Evolutionary conservation across 2,329 filamentous ascomycete genomes (phyloP).

Genomic region (Apiospora marii): DNA sequence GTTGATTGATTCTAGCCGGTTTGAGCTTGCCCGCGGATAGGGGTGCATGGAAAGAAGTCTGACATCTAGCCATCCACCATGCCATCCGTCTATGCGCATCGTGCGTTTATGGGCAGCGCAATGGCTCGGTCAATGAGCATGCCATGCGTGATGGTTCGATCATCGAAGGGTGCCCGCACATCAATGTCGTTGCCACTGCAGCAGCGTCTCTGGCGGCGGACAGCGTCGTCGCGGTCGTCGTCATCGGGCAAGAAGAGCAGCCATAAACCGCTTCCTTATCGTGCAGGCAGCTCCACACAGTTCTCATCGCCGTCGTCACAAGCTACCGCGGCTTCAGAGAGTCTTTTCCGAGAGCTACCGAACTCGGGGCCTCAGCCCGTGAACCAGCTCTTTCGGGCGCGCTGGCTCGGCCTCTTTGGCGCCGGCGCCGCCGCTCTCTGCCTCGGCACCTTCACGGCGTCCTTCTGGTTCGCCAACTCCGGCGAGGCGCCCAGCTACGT

Average conservation of each 20-base stretch:
- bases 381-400: slow-evolving; percentile 44
- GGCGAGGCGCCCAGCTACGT: slow-evolving; percentile 32
- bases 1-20: background rate
- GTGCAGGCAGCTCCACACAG: slow-evolving; percentile 11
- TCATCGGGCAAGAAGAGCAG: background rate
- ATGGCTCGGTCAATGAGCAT: background rate
- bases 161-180: background rate
- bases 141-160: background rate
- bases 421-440: slow-evolving; percentile 54
- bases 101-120: background rate
- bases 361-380: slow-evolving; percentile 26
- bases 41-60: background rate
- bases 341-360: background rate
- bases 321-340: background rate
- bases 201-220: background rate
- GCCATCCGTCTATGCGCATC: background rate
- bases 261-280: slow-evolving; percentile 12
- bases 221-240: background rate
- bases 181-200: background rate
- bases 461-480: slow-evolving; percentile 30
- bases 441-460: slow-evolving; percentile 56
- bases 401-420: slow-evolving; percentile 55
- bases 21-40: background rate
- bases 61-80: background rate
- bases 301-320: background rate